Base-by-base conservation (phyloP, 352 stramenopile species). In the Phytophthora hybrid region DNA sequence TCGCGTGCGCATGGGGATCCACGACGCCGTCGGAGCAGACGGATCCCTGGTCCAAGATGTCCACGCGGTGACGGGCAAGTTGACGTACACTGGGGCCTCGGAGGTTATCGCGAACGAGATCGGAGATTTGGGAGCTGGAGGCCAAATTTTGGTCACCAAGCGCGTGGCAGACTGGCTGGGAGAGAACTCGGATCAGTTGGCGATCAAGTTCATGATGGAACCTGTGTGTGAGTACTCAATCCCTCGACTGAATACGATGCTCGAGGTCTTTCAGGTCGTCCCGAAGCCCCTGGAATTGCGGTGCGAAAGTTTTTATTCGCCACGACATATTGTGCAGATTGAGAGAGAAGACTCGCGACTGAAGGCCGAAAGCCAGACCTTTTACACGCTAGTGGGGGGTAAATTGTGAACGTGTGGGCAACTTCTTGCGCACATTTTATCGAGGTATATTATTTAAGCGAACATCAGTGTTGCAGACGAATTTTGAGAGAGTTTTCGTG, bases 21-120 rank as follows among this genome's bases (percentile, higher is more conserved):
- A 89, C 34, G 81, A 84, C 34, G 74, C 81, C 6, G 41, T 61
- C 7, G 60, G 53, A 8, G 71, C 65, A 4, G 79, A 86, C 64
- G 79, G 79, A 44, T 37, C 63, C 9, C 46, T 86, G 0, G 61
- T 86, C 0, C 59, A 64, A 44, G 51, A 79, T n/a, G 59, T 83
- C 0, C 82, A 89, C n/a, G 76, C 58, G 0, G 78, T 90, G 46
- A 90, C 82, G 2, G 66, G 71, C 0, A 85, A 84, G 19, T 63
- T 80, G 16, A 84, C 66, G 26, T 90, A 84, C 34, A 84, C 76
- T 4, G 83, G 83, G 11, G 72, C 74, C 53, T 85, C 80, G 0
- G 78, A 85, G 32, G 71, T 84, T 23, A 87, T 90, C 31, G 81
- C 80, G 1, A 80, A 84, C 10, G 82, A 85, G 51, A 75, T 90